A percentile compares a stretch with the other conserved stretches of the same genome.
Conservation (phyloP, 2,329 filamentous ascomycete species). For the Aspergillus jensenii region DNA sequence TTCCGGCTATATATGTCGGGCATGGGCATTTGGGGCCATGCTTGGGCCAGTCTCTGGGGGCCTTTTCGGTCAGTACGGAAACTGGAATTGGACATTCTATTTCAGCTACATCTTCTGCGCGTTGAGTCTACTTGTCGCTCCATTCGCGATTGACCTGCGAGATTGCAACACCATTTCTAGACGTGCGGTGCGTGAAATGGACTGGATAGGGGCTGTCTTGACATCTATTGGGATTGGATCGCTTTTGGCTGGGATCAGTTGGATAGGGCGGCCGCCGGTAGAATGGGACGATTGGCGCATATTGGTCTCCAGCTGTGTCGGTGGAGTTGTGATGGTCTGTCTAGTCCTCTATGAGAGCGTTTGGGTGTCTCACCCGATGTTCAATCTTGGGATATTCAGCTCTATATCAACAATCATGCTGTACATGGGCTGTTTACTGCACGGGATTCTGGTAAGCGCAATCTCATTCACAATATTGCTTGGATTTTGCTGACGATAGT, state of each 20-base stretch:
- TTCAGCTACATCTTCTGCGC: slow-evolving; percentile 34
- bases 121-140: slow-evolving; percentile 28
- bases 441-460: slow-evolving; percentile 44
- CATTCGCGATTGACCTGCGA: slow-evolving; percentile 30
- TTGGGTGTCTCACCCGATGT: slow-evolving; percentile 35
- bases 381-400: slow-evolving; percentile 40
- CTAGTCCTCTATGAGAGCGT: slow-evolving; percentile 39
- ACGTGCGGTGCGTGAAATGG: slow-evolving; percentile 29
- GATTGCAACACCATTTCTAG: slow-evolving; percentile 23
- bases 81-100: slow-evolving; percentile 32
- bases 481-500: neutral
- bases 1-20: slow-evolving; percentile 31
- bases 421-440: slow-evolving; percentile 43
- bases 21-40: slow-evolving; percentile 33
- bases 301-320: slow-evolving; percentile 40
- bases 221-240: slow-evolving; percentile 38
- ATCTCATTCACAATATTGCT: neutral
- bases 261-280: slow-evolving; percentile 40
- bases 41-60: slow-evolving; percentile 29
- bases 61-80: slow-evolving; percentile 24
- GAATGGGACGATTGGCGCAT: slow-evolving; percentile 42
- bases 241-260: slow-evolving; percentile 45
- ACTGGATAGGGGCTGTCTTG: slow-evolving; percentile 46
- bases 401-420: slow-evolving; percentile 36
- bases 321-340: slow-evolving; percentile 28